Evolutionary conservation across 2,329 filamentous ascomycete species (phyloP), one percentile per base, ranked within the genome.

Genomic region (Fusarium luffae): DNA sequence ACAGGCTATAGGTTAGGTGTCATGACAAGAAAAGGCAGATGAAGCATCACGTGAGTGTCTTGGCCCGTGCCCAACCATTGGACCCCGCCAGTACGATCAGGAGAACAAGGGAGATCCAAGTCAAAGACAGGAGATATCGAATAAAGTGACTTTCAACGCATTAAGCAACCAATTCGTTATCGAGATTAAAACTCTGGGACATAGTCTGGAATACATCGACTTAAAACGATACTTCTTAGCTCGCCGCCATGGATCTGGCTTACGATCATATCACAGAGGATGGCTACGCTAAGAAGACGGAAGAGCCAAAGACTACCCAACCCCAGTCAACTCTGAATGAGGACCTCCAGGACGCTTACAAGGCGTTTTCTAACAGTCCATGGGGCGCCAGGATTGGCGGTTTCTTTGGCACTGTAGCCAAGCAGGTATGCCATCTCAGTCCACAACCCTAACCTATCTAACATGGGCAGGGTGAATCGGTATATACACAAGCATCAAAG

Each of bases 261-360:
- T 99, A 98, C 86, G 96, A 99, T 78, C 94, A 97, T 80, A 97
- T 98, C 76, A 90, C 93, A 78, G 93, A 97, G 83, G 91, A 96
- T 79, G 87, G 89, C 54, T 86, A 93, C 67, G 85, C 88, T 41
- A 86, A 89, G 74, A 74, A 75, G 63, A 70, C 67, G 23, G 85
- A 90, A 66, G 82, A 85, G 69, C 58, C 75, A 40, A 81, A 83
- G 44, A 80, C 83, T 44, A 79, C 83, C 50, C 77, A 82, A 56
- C 75, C 80, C 52, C 81, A 84, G 70, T 79, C 82, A 59, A 88
- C 90, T 54, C 86, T 99, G 72, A 97, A 97, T 77, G 87, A 89
- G 72, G 96, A 99, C 77, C 87, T 99, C 68, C 93, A 97, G 81
- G 93, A 98, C 81, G 96, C 95, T 9, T 98, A 98, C 85, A 94